Base-by-base conservation (phyloP, 768 basidiomycete genomes). In the Pleurotus citrinopileatus region DNA sequence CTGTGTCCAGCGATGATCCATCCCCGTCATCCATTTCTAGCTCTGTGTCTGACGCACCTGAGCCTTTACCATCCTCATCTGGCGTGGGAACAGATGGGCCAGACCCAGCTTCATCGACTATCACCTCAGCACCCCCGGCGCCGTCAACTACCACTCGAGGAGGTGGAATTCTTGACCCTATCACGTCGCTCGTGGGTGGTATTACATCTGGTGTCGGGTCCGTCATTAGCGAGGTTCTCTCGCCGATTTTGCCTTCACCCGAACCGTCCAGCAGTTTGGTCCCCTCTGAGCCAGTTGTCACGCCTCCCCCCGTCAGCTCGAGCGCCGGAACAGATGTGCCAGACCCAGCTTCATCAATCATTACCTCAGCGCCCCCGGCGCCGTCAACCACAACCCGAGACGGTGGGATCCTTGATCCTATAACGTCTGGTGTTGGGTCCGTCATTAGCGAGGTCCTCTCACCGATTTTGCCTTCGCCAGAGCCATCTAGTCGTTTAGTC, bases 141-240 rank as follows among this genome's bases (percentile, higher is more conserved):
- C 4, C 45, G 5, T 26, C 45, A 17, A 53, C 54, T 15, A 28
- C 52, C 10, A 45, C 59, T 5, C 42, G 40, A 42, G 57, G 20
- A 36, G 40, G 45, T 19, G 59, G 52, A 29, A 53, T 58, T 29
- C 29, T 60, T 2, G 52, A 42, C 38, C 44, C 48, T 1, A 37
- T 61, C 13, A 55, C 55, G 4, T 34, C 47, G 17, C 9, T 53
- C 8, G 6, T 58, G 4, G 48, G 42, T 8, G 6, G 10, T 23
- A 6, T 53, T 20, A 52, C 52, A 12, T 42, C 38, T 10, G 13
- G n/a, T 10, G 23, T 53, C 4, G 52, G 52, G 36, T 27, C n/a
- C 23, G 34, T 37, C 13, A 9, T 47, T 32, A 28, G 26, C 15
- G n/a, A n/a, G 15, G 23, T 47, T 28, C 45, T 47, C 45, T 17